phyloP scores from a whole-genome alignment of 805 yeast species.

The Saccharomycopsis selenospora region DNA sequence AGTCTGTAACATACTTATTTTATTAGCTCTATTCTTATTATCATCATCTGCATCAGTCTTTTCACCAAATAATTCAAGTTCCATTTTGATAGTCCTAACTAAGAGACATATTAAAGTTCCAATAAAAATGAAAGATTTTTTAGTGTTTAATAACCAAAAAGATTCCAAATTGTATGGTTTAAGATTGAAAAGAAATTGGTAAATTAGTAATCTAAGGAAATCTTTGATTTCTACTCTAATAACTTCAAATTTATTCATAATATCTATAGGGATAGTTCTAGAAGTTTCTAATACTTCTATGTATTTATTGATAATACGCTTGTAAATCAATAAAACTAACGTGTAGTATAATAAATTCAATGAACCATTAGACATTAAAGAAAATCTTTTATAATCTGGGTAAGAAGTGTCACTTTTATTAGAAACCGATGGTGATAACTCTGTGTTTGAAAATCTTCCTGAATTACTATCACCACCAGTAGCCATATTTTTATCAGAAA shows the following conservation, averaged over 20 bases:
- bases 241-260: conserved; percentile 5
- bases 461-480: neutral
- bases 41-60: neutral
- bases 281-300: conserved; percentile 21
- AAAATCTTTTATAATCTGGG: conserved; percentile 3
- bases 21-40: conserved; percentile 1
- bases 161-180: conserved; percentile 22
- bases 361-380: conserved; percentile 22
- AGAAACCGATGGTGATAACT: neutral
- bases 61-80: neutral
- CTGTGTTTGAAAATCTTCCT: neutral
- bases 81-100: conserved; percentile 19
- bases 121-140: conserved; percentile 23
- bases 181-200: conserved; percentile 22
- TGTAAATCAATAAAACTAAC: conserved; percentile 23
- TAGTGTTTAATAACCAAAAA: conserved; percentile 22
- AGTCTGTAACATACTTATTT: neutral
- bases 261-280: neutral
- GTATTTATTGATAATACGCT: conserved; percentile 24
- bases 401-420: neutral
- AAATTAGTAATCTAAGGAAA: conserved; percentile 20
- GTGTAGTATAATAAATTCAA: conserved; percentile 24
- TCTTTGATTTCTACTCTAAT: conserved; percentile 22
- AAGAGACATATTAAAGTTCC: conserved; percentile 23
- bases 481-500: neutral